Evolutionary conservation across 345 rosid species (phyloP).

Genomic region (Camelina neglecta): DNA sequence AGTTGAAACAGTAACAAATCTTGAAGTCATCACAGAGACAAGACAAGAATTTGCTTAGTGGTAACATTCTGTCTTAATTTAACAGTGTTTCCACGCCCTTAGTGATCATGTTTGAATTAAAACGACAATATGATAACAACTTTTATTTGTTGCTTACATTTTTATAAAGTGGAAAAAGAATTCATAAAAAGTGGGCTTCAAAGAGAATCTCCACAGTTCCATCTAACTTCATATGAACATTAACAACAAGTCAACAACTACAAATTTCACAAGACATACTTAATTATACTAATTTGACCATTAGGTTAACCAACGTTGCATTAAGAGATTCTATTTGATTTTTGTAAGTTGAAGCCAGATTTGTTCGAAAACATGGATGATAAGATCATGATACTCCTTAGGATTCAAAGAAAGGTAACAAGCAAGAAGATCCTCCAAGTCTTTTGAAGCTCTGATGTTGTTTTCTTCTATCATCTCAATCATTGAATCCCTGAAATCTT

Average conservation of each 20-base stretch:
- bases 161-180: background rate
- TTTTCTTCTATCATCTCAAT: conserved; percentile 88
- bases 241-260: conserved; percentile 30
- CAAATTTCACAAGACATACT: conserved; percentile 21
- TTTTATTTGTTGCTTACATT: conserved; percentile 31
- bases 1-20: no score
- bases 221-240: conserved; percentile 34
- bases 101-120: conserved; percentile 27
- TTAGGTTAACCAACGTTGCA: conserved; percentile 7
- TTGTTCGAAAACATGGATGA: conserved; percentile 79
- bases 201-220: conserved; percentile 15
- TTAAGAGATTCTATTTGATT: background rate
- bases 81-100: conserved; percentile 24
- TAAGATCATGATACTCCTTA: conserved; percentile 66
- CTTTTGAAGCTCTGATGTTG: conserved; percentile 64
- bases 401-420: conserved; percentile 79
- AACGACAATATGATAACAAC: conserved; percentile 42
- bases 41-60: conserved; percentile 25
- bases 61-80: conserved; percentile 9
- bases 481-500: conserved; percentile 89
- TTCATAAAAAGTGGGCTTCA: conserved; percentile 3
- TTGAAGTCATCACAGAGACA: conserved; percentile 6
- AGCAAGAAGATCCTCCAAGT: conserved; percentile 88
- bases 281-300: conserved; percentile 20
- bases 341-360: conserved; percentile 59